Conservation (phyloP, 305 asterid genomes). For the Fraxinus xanthoxyloides region DNA sequence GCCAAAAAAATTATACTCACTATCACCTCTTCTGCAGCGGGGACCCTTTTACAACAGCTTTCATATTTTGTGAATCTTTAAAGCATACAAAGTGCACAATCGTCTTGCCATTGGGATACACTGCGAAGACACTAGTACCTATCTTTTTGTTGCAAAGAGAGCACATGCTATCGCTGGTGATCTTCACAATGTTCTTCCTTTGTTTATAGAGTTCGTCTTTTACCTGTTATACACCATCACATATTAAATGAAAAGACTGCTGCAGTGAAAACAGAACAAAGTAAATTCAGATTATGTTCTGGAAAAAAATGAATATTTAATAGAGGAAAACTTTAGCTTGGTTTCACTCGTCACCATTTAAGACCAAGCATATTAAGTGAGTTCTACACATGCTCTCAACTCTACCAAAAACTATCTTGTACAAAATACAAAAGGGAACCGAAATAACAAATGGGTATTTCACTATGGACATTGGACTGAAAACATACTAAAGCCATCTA, state of each 20-base stretch:
- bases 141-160: conserved; percentile 93
- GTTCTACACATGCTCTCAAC: not conserved
- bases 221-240: conserved; percentile 48
- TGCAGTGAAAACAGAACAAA: conserved; percentile 7
- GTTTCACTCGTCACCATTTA: not conserved
- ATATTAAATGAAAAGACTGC: conserved; percentile 1
- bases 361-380: not conserved
- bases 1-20: not conserved
- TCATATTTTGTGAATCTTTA: conserved; percentile 87
- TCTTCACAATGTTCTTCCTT: conserved; percentile 67
- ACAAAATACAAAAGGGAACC: not conserved
- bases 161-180: conserved; percentile 80
- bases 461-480: not conserved
- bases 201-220: conserved; percentile 75
- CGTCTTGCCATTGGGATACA: conserved; percentile 88
- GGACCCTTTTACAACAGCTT: conserved; percentile 66
- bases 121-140: conserved; percentile 93
- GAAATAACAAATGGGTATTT: not conserved
- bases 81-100: conserved; percentile 93
- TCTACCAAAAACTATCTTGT: not conserved
- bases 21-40: conserved; percentile 51
- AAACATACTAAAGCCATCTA: conserved; percentile 4
- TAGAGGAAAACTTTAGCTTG: not conserved
- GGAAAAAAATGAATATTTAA: not conserved
- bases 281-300: not conserved